A percentile compares a stretch with the other conserved stretches of the same genome.
Conservation (phyloP, 768 basidiomycete genomes). For the Terana coerulea region DNA sequence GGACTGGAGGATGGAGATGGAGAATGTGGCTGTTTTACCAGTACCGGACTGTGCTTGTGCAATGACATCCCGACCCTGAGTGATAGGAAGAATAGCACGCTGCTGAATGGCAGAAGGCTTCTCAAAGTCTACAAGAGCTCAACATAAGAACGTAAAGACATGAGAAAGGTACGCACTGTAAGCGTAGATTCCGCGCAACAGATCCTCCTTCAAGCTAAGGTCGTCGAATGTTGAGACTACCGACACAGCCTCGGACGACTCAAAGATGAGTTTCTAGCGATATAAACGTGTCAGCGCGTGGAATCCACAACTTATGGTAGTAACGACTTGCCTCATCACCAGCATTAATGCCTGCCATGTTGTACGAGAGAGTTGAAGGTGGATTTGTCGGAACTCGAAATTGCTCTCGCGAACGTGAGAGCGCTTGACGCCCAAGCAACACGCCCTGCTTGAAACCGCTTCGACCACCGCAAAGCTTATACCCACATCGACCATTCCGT, state of each 20-base stretch:
- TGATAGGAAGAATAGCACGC: constrained; percentile 95
- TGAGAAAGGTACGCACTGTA: constrained; percentile 57
- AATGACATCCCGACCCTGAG: constrained; percentile 94
- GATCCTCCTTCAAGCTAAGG: constrained; percentile 89
- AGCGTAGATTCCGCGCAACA: constrained; percentile 95
- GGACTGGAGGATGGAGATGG: constrained; percentile 95
- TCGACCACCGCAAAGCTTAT: too few species aligned
- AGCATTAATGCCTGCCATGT: constrained; percentile 79
- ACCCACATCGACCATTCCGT: too few species aligned
- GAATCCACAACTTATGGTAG: too few species aligned
- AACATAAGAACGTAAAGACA: not conserved
- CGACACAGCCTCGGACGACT: constrained; percentile 89
- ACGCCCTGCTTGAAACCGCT: too few species aligned
- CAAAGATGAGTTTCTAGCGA: constrained; percentile 84
- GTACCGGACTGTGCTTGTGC: constrained; percentile 99
- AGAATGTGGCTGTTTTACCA: constrained; percentile 99
- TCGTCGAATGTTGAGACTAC: constrained; percentile 90
- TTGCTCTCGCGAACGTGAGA: constrained; percentile 10
- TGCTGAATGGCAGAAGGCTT: constrained; percentile 99
- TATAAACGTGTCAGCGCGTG: constrained; percentile 6
- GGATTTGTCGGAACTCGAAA: constrained; percentile 54
- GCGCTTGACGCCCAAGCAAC: too few species aligned
- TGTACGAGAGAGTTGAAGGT: constrained; percentile 35
- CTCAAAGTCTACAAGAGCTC: constrained; percentile 67
- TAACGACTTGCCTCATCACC: constrained; percentile 72